Evolutionary conservation across 495 filamentous ascomycete species (phyloP), one percentile per base, ranked within the genome.

Genomic region (Tuber microsphaerosporum): DNA sequence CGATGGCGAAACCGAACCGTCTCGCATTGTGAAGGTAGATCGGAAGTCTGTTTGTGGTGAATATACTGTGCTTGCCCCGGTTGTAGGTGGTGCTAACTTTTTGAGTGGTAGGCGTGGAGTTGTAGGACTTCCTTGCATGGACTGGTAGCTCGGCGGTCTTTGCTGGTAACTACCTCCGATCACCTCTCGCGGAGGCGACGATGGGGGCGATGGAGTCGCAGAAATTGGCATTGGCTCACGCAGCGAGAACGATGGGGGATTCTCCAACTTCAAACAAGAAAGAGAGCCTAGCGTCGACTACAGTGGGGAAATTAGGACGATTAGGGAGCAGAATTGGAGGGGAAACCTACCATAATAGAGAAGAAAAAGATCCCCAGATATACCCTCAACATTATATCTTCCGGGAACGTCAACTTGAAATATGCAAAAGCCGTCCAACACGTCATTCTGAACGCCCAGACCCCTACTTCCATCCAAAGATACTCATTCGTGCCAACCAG

Each of bases 221-320:
- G 79, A 76, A 71, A 74, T 72, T 14, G 80, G 79, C 8, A 56
- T 42, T 1, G 80, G 74, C 43, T 81, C 80, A 31, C 79, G 79
- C 34, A 81, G 80, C 45, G 80, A 81, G 71, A 81, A 79, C 34
- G 74, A 22, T 31, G 79, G 80, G 0, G 80, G 76, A 44, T 81
- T 74, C 70, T 81, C 80, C 12, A 81, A 76, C 56, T 81, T 81
- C 20, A 81, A 74, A 39, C 71, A 81, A 70, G 80, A 79, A 37
- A 81, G 73, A 19, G 80, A 81, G 71, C 72, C 70, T 5, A 81
- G 42, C 22, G 77, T 79, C 19, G 70, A 71, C 80, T 81, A 14
- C 26, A 20, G 7, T 16, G 26, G 19, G 74, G 51, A 43, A 19
- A 71, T 78, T 42, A 71, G 70, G 44, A 72, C 41, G 26, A 69